These are phyloP conservation scores for Sideroxylon spinosum DNA, from an alignment of 179 eudicot species.

Conservation along the genomic window DNA sequence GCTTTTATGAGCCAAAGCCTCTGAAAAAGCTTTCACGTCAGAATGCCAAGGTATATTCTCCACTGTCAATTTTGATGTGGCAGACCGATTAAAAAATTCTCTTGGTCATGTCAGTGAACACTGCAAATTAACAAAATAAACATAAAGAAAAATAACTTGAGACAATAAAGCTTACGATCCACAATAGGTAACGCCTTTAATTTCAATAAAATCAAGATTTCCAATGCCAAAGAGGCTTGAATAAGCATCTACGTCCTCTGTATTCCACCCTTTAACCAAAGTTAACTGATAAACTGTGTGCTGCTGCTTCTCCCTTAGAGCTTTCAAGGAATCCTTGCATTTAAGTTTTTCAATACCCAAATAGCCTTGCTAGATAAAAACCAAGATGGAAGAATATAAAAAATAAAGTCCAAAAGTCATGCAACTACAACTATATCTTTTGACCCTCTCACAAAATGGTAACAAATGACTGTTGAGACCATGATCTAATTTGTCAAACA, in stretches of 20 bases:
- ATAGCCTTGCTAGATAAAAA: background rate
- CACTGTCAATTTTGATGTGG: constrained; percentile 97
- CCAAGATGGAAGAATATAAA: background rate
- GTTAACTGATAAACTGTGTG: constrained; percentile 95
- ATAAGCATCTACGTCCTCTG: constrained; percentile 92
- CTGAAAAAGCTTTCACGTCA: constrained; percentile 92
- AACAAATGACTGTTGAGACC: background rate
- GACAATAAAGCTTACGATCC: constrained; percentile 70
- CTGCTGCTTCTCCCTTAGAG: constrained; percentile 81
- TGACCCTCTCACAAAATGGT: background rate
- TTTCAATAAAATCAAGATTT: constrained; percentile 88
- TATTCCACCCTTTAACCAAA: constrained; percentile 95
- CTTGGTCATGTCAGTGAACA: constrained; percentile 14
- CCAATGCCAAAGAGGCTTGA: constrained; percentile 71
- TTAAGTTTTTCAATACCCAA: constrained; percentile 1
- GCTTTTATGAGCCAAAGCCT: constrained; percentile 79
- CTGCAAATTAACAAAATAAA: background rate
- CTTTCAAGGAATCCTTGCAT: constrained; percentile 75
- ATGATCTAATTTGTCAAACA: background rate
- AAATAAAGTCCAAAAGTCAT: background rate
- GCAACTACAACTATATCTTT: background rate
- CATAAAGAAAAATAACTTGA: background rate
- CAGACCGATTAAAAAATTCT: constrained; percentile 45
- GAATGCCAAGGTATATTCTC: constrained; percentile 99
- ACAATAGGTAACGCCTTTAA: constrained; percentile 98